Conservation (phyloP, 805 yeast genomes). For the Saturnispora ahearnii region DNA sequence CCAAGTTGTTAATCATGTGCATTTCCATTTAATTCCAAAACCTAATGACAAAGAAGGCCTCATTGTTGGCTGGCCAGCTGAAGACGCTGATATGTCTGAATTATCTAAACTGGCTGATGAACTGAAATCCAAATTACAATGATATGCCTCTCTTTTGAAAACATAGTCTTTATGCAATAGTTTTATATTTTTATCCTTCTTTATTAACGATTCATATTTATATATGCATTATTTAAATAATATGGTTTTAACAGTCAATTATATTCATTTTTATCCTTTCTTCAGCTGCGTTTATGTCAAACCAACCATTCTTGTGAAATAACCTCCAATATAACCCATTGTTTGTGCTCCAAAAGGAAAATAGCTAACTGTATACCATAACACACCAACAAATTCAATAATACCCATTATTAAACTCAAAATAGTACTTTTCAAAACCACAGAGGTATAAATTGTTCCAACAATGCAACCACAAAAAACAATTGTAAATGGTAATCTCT, state of each 20-base stretch:
- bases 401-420: constrained; percentile 69
- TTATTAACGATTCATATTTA: too few relatives aligned
- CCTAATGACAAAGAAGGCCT: constrained; percentile 64
- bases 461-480: constrained; percentile 76
- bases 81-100: constrained; percentile 64
- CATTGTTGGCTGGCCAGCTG: constrained; percentile 91
- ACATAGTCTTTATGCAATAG: too few relatives aligned
- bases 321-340: constrained; percentile 32
- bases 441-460: constrained; percentile 70
- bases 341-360: constrained; percentile 94
- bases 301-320: constrained; percentile 35
- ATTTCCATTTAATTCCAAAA: constrained; percentile 94
- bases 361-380: constrained; percentile 84
- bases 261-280: background rate
- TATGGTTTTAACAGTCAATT: too few relatives aligned
- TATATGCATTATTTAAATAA: too few relatives aligned
- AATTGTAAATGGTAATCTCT: constrained; percentile 69
- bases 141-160: background rate
- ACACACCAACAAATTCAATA: constrained; percentile 74
- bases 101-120: constrained; percentile 60
- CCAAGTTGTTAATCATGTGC: constrained; percentile 93
- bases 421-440: constrained; percentile 60
- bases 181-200: background rate
- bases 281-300: constrained; percentile 7
- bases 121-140: constrained; percentile 34